Evolutionary conservation across 2,329 filamentous ascomycete genomes (phyloP).

Genomic region (Aspergillus sp.): DNA sequence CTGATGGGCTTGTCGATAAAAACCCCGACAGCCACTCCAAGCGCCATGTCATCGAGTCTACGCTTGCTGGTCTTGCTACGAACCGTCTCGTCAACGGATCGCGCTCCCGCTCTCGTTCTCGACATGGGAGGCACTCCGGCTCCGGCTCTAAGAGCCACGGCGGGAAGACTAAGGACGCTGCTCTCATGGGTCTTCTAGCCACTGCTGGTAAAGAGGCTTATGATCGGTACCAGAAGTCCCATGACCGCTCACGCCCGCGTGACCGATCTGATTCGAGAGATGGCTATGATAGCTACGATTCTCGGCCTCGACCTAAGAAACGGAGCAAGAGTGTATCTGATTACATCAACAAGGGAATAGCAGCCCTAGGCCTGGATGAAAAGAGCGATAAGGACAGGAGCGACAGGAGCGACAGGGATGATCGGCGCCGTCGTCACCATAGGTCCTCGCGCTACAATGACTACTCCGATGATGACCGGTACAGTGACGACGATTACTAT

Average conservation of each 20-base stretch:
- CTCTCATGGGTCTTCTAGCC: constrained; percentile 45
- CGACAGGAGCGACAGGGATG: constrained; percentile 31
- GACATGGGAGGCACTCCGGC: constrained; percentile 43
- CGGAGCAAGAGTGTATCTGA: constrained; percentile 49
- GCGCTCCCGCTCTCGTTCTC: constrained; percentile 69
- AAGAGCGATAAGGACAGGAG: constrained; percentile 19
- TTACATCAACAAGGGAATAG: constrained; percentile 46
- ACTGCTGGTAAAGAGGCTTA: constrained; percentile 50
- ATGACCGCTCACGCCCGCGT: constrained; percentile 33
- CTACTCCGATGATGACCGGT: constrained; percentile 43
- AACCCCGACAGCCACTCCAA: constrained; percentile 73
- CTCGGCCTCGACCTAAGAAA: constrained; percentile 45
- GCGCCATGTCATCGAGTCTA: constrained; percentile 79
- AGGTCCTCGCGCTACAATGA: constrained; percentile 33
- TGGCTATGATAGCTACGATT: constrained; percentile 43
- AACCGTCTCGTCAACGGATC: constrained; percentile 84
- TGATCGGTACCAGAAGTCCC: constrained; percentile 42
- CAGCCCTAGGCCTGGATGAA: constrained; percentile 44
- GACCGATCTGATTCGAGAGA: constrained; percentile 53
- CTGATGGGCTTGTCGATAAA: constrained; percentile 71
- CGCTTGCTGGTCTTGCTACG: constrained; percentile 82
- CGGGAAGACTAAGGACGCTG: constrained; percentile 41
- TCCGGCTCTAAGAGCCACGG: constrained; percentile 44
- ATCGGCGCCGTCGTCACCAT: constrained; percentile 30
- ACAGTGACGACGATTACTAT: constrained; percentile 33